phyloP scores from a whole-genome alignment of 2,329 filamentous ascomycete genomes.

The Monilinia polystroma region DNA sequence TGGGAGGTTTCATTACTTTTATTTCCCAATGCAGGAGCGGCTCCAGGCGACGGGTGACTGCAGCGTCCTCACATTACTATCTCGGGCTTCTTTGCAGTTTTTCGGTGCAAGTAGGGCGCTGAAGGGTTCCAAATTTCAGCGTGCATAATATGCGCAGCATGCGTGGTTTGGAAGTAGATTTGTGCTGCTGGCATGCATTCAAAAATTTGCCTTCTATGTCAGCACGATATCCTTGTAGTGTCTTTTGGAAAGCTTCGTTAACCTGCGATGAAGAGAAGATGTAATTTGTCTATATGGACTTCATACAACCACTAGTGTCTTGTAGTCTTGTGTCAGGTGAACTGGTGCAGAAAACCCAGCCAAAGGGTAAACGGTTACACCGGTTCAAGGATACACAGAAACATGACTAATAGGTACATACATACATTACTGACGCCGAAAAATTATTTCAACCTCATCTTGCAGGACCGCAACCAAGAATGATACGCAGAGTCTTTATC shows the following conservation, averaged over 20 bases:
- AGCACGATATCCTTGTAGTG: neutral
- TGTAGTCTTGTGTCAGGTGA: conserved; percentile 6
- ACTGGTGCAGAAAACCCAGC: neutral
- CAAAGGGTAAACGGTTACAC: neutral
- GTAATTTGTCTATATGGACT: neutral
- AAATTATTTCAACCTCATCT: neutral
- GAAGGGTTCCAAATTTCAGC: neutral
- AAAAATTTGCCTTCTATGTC: neutral
- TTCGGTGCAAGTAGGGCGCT: neutral
- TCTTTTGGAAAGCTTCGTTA: neutral
- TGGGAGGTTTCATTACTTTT: neutral
- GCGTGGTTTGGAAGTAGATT: neutral
- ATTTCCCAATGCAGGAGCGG: neutral
- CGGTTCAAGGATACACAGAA: neutral
- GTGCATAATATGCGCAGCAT: neutral
- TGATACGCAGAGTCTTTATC: neutral
- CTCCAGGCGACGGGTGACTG: neutral
- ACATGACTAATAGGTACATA: neutral
- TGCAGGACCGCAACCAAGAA: neutral
- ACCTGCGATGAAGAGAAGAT: neutral
- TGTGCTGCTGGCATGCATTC: neutral
- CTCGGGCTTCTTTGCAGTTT: neutral
- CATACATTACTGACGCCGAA: neutral
- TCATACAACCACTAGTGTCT: neutral
- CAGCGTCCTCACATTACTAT: neutral